A percentile compares a stretch with the other conserved stretches of the same genome.
phyloP scores from a whole-genome alignment of 371 early-diverging fungal genomes.

The Apophysomyces ossiformis region DNA sequence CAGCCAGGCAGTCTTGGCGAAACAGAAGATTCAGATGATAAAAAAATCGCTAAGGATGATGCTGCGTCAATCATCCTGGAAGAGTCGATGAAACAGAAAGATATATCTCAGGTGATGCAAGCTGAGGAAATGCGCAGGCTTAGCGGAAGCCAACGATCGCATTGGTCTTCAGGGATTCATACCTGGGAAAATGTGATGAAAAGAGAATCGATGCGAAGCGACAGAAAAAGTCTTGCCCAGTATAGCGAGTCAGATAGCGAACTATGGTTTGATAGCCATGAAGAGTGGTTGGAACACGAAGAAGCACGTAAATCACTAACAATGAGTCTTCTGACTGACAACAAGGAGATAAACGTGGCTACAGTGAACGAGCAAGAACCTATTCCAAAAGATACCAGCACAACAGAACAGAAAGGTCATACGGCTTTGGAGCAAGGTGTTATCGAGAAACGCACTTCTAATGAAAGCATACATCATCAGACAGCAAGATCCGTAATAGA shows the following conservation, averaged over 20 bases:
- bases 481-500: not conserved
- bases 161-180: slow-evolving; percentile 40
- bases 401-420: not conserved
- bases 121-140: slow-evolving; percentile 22
- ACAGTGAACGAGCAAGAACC: not conserved
- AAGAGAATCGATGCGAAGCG: slow-evolving; percentile 23
- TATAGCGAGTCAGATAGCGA: slow-evolving; percentile 20
- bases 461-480: not conserved
- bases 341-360: not conserved
- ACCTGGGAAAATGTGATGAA: slow-evolving; percentile 24
- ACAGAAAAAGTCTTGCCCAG: slow-evolving; percentile 18
- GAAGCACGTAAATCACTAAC: slow-evolving; percentile 1
- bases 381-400: not conserved
- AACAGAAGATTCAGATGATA: not conserved
- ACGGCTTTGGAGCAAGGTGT: not conserved
- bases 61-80: not conserved
- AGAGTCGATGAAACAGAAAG: not conserved
- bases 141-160: slow-evolving; percentile 40
- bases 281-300: slow-evolving; percentile 13
- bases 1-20: not conserved
- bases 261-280: slow-evolving; percentile 25
- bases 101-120: not conserved
- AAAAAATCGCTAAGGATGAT: no score
- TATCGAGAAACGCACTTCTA: not conserved
- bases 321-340: not conserved